Percentiles rank a stretch among this genome's conserved stretches.
These are phyloP conservation scores for Aquilaria yunnanensis DNA, from an alignment of 345 rosid species.

Conservation along the genomic window DNA sequence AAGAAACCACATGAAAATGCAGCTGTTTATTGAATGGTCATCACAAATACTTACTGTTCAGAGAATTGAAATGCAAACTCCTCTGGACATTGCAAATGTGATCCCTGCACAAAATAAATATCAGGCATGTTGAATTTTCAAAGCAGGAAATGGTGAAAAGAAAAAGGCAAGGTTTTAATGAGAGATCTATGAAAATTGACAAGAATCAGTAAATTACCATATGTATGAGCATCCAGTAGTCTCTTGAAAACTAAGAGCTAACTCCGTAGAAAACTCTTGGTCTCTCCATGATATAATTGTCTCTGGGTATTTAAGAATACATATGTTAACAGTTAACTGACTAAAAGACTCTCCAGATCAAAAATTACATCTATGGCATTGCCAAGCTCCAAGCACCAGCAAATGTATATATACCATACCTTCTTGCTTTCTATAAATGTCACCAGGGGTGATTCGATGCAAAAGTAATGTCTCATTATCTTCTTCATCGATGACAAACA, in stretches of 20 bases:
- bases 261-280: conserved; percentile 76
- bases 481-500: conserved; percentile 83
- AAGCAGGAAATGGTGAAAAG: background rate
- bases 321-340: conserved; percentile 6
- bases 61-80: conserved; percentile 68
- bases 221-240: conserved; percentile 86
- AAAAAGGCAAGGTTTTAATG: background rate
- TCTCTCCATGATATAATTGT: conserved; percentile 99
- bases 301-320: conserved; percentile 37
- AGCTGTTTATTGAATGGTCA: no score
- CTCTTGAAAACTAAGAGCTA: conserved; percentile 98
- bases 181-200: background rate
- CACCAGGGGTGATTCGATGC: conserved; percentile 76
- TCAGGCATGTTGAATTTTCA: conserved; percentile 1
- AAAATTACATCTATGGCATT: background rate
- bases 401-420: conserved; percentile 36
- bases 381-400: background rate
- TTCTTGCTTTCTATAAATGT: conserved; percentile 82
- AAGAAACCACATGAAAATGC: no score
- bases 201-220: conserved; percentile 37
- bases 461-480: conserved; percentile 71
- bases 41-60: conserved; percentile 57
- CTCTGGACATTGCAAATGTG: conserved; percentile 80
- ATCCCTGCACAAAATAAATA: conserved; percentile 46
- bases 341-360: background rate